These are phyloP conservation scores for Salix suchowensis DNA, from an alignment of 345 rosid species.

Conservation along the genomic window DNA sequence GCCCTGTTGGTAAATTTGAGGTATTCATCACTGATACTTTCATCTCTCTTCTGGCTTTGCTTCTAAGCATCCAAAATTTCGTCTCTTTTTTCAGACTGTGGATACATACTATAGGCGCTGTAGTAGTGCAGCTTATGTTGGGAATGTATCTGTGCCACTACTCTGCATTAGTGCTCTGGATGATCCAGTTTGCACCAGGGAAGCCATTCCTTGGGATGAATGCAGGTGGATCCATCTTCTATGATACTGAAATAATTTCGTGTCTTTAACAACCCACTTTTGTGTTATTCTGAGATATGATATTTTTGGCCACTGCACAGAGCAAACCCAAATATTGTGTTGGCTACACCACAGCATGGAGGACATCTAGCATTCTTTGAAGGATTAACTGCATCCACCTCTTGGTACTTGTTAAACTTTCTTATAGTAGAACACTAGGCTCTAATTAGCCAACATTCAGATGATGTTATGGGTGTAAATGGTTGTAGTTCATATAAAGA, in stretches of 20 bases:
- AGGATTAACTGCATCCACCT: conserved; percentile 59
- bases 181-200: conserved; percentile 86
- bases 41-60: conserved; percentile 2
- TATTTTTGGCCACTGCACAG: conserved; percentile 20
- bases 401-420: conserved; percentile 45
- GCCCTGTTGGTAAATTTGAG: conserved; percentile 84
- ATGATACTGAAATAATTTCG: not conserved
- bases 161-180: conserved; percentile 87
- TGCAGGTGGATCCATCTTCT: conserved; percentile 56
- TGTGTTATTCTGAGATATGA: conserved; percentile 7
- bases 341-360: conserved; percentile 70
- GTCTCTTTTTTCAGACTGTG: conserved; percentile 55
- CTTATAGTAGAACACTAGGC: not conserved
- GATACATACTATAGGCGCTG: conserved; percentile 78
- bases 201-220: conserved; percentile 97
- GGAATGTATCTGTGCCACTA: conserved; percentile 63
- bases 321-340: conserved; percentile 69
- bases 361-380: conserved; percentile 93
- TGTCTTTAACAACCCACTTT: not conserved
- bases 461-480: not conserved
- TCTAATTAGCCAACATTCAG: not conserved
- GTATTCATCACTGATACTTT: conserved; percentile 30
- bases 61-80: conserved; percentile 2
- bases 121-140: conserved; percentile 66
- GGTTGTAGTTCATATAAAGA: not conserved